Evolutionary conservation across 768 basidiomycete species (phyloP), one percentile per base, ranked within the genome.

Genomic region (Postia placenta): DNA sequence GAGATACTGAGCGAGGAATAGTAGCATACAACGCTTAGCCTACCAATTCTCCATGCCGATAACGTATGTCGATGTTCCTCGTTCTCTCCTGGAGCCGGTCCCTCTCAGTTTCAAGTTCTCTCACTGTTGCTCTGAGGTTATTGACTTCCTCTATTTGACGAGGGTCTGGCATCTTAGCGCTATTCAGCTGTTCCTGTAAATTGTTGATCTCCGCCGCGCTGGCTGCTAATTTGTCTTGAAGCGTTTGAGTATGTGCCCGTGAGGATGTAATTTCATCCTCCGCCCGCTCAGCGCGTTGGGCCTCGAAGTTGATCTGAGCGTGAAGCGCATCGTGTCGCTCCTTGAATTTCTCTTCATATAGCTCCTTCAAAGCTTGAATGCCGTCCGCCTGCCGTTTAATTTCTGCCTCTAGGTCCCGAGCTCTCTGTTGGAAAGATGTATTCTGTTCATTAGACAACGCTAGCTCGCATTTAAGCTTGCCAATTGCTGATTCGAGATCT

Each of bases 391-490:
- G 48, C 2, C 48, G 39, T 27, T 44, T 46, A 5, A 57, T 23
- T 3, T 52, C 41, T 7, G 33, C 33, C 5, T 59, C 53, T 45
- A 56, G 42, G 11, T 46, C 50, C 3, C 58, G 54, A 11, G 62
- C 45, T 11, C 52, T 56, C 7, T 47, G 42, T 37, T 68, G 54
- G 15, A 74, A 56, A 11, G 55, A 51, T 4, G 59, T 26, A 25
- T 72, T 74, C 45, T 73, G 70, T 47, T 74, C 73, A 14, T 69
- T 61, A 4, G 77, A 54, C 2, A 73, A 59, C 0, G 69, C 67
- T 7, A 74, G 59, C 42, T 77, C 73, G 28, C 57, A 53, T 30
- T 69, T 64, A 15, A 71, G 54, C 42, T 65, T 66, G 11, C 65
- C 67, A 1, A 58, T 65, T 12, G 62, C 58, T 5, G 64, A 56